phyloP scores from a whole-genome alignment of 2,329 filamentous ascomycete genomes.

The Epichloe bromicola region DNA sequence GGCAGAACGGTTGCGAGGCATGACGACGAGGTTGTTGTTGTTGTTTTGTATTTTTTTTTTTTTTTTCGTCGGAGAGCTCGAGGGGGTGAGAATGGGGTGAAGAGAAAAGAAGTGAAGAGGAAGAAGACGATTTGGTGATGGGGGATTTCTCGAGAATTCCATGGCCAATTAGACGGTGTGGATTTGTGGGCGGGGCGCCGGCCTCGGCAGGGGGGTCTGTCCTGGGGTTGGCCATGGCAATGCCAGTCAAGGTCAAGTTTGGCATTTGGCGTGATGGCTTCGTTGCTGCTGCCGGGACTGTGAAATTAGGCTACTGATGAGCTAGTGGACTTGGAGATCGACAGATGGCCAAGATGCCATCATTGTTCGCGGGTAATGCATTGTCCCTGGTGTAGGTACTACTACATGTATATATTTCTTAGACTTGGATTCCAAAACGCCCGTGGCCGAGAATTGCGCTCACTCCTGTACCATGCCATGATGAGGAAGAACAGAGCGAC shows the following conservation, averaged over 20 bases:
- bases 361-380: too few species aligned
- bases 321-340: too few species aligned
- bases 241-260: not conserved
- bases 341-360: too few species aligned
- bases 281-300: too few species aligned
- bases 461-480: too few species aligned
- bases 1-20: constrained; percentile 69
- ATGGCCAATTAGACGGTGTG: constrained; percentile 16
- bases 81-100: not conserved
- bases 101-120: constrained; percentile 6
- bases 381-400: too few species aligned
- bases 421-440: too few species aligned
- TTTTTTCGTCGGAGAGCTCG: not conserved
- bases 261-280: not conserved
- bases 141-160: constrained; percentile 11
- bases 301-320: too few species aligned
- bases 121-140: constrained; percentile 12
- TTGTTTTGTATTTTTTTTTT: too few species aligned
- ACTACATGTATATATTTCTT: too few species aligned
- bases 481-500: too few species aligned
- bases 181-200: constrained; percentile 14
- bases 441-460: too few species aligned
- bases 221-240: not conserved
- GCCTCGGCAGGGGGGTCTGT: constrained; percentile 9
- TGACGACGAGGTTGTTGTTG: constrained; percentile 24